Evolutionary conservation across 352 stramenopile genomes (phyloP), one percentile per base, ranked within the genome.

Genomic region (Albugo candida): DNA sequence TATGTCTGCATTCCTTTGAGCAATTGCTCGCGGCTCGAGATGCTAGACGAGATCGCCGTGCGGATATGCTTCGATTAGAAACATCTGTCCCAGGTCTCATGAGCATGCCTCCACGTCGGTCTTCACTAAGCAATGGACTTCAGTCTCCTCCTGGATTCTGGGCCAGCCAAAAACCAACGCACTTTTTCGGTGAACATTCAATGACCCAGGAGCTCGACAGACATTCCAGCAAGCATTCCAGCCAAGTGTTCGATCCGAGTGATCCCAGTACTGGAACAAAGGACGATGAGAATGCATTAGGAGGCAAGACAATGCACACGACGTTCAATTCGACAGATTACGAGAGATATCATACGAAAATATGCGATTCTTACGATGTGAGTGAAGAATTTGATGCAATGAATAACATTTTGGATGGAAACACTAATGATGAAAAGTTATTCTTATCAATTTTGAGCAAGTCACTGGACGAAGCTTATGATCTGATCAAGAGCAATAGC

Each of bases 371-470:
- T 31, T 31, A 3, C 24, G 24, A 61, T 6, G 70, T 81, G 21
- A 80, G 74, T 46, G 70, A 87, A 50, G 74, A 87, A 47, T 84
- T 87, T 57, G 74, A 84, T 41, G 37, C 70, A 21, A 52, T 86
- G 34, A 82, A 83, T 41, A 63, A 79, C 16, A 56, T 55, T 8
- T 48, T 84, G 13, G 73, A 86, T 46, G 64, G 63, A 43, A 66
- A 71, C 40, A 31, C 65, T 21, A 60, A 76, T 44, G 69, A 82
- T 51, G 76, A 89, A 53, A 81, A 82, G 48, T 61, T 83, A 17
- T 89, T 85, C 48, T 52, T 89, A 12, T 55, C 41, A 37, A 63
- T 86, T 43, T 56, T 89, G 14, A 58, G 65, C 1, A 63, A 69
- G 14, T 47, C 85, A 41, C 58, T 89, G 41, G 76, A 89, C 43